Conservation (phyloP, 2,329 filamentous ascomycete species). For the Verticillium nubilum region DNA sequence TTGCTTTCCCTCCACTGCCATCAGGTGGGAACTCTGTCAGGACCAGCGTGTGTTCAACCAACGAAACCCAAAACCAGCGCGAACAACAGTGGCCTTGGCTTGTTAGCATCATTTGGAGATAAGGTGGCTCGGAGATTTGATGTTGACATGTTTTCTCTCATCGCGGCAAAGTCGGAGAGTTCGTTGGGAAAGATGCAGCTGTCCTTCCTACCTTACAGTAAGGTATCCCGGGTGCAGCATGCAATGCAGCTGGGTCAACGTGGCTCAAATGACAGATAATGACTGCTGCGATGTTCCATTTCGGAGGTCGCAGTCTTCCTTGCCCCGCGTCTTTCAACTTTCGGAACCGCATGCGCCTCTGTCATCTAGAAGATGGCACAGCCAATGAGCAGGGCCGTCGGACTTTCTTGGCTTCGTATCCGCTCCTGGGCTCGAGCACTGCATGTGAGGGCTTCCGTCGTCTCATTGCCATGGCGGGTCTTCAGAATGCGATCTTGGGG, state of each 20-base stretch:
- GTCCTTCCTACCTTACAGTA: too few relatives aligned
- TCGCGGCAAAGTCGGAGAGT: background rate
- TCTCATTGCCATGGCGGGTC: background rate
- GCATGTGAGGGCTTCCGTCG: background rate
- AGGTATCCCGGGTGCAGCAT: too few relatives aligned
- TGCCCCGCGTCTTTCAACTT: background rate
- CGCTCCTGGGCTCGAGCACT: background rate
- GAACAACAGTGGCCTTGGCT: background rate
- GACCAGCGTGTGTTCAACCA: too few relatives aligned
- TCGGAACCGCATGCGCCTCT: background rate
- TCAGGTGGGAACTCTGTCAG: too few relatives aligned
- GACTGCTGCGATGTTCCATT: background rate
- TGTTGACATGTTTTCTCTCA: background rate
- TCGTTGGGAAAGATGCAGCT: background rate
- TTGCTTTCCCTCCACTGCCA: background rate
- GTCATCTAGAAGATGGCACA: background rate
- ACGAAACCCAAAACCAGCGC: background rate
- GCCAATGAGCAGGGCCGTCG: background rate
- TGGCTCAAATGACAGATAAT: background rate
- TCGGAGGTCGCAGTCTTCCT: background rate
- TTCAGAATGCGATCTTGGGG: background rate
- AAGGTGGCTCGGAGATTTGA: background rate
- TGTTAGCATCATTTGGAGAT: background rate
- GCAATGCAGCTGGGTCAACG: background rate
- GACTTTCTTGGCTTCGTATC: background rate